Conservation (phyloP, 345 rosid genomes). For the Populus euphratica region DNA sequence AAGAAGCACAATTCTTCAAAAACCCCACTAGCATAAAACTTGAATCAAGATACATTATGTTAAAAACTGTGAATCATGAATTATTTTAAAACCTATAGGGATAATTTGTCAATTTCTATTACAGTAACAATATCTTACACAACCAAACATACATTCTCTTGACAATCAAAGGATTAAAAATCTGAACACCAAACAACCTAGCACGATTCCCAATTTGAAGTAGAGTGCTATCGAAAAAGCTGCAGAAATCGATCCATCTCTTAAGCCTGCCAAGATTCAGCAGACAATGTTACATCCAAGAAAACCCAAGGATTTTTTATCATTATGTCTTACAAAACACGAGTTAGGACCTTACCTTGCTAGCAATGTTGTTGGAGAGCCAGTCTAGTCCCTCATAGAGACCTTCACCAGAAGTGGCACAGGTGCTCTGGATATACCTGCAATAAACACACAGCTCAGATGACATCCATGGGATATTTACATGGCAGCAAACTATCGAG, state of each 20-base stretch:
- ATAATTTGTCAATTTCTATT: slow-evolving; percentile 18
- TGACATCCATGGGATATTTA: neutral
- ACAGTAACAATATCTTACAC: slow-evolving; percentile 23
- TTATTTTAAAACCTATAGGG: slow-evolving; percentile 31
- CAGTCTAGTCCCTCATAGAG: slow-evolving; percentile 77
- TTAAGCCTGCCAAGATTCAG: slow-evolving; percentile 24
- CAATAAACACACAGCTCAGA: neutral
- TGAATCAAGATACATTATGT: neutral
- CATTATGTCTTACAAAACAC: neutral
- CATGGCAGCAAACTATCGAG: neutral
- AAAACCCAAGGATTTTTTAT: neutral
- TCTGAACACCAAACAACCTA: slow-evolving; percentile 9
- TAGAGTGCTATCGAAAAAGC: neutral
- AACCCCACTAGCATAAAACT: neutral
- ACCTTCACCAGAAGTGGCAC: slow-evolving; percentile 78
- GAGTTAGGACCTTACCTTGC: slow-evolving; percentile 34
- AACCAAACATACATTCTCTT: slow-evolving; percentile 24
- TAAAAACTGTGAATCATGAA: slow-evolving; percentile 11
- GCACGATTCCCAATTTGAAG: neutral
- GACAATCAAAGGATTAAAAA: slow-evolving; percentile 9
- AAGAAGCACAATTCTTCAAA: neutral
- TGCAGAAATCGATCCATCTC: neutral
- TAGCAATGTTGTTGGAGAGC: slow-evolving; percentile 77
- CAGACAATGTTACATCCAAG: neutral
- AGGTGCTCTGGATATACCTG: slow-evolving; percentile 88